A percentile compares a stretch with the other conserved stretches of the same genome.
Conservation (phyloP, 164 flowering plant species). For the Pachysandra terminalis region DNA sequence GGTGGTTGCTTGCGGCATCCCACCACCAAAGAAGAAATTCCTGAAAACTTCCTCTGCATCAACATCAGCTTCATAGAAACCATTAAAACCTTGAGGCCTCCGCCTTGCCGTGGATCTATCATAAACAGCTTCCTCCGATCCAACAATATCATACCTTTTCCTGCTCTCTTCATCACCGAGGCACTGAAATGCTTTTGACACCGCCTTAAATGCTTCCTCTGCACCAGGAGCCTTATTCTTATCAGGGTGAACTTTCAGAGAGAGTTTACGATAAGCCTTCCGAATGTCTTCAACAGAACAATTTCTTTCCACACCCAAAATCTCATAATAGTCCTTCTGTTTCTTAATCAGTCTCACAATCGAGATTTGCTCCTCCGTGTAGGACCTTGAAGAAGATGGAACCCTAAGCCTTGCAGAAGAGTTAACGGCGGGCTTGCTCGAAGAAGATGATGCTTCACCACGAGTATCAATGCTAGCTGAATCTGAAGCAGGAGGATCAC, state of each 20-base stretch:
- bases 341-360: slow-evolving; percentile 68
- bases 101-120: slow-evolving; percentile 37
- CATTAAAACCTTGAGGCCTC: slow-evolving; percentile 46
- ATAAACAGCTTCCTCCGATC: slow-evolving; percentile 59
- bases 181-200: slow-evolving; percentile 92
- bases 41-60: slow-evolving; percentile 92
- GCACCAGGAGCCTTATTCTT: slow-evolving; percentile 93
- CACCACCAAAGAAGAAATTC: slow-evolving; percentile 83
- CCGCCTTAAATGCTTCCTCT: slow-evolving; percentile 89
- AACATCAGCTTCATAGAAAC: slow-evolving; percentile 65
- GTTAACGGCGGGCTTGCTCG: slow-evolving; percentile 1
- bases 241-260: slow-evolving; percentile 90
- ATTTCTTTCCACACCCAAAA: slow-evolving; percentile 65
- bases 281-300: slow-evolving; percentile 77
- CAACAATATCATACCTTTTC: slow-evolving; percentile 61
- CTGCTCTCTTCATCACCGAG: slow-evolving; percentile 66
- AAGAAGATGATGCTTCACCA: neutral
- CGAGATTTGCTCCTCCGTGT: slow-evolving; percentile 69
- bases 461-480: neutral
- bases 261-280: slow-evolving; percentile 79
- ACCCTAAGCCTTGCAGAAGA: slow-evolving; percentile 27
- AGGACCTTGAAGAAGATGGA: slow-evolving; percentile 31
- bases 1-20: slow-evolving; percentile 53
- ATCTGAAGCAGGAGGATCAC: slow-evolving; percentile 2
- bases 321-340: slow-evolving; percentile 81